Evolutionary conservation across 208 protist species (phyloP), one percentile per base, ranked within the genome.

Genomic region (Leishmania arabica): DNA sequence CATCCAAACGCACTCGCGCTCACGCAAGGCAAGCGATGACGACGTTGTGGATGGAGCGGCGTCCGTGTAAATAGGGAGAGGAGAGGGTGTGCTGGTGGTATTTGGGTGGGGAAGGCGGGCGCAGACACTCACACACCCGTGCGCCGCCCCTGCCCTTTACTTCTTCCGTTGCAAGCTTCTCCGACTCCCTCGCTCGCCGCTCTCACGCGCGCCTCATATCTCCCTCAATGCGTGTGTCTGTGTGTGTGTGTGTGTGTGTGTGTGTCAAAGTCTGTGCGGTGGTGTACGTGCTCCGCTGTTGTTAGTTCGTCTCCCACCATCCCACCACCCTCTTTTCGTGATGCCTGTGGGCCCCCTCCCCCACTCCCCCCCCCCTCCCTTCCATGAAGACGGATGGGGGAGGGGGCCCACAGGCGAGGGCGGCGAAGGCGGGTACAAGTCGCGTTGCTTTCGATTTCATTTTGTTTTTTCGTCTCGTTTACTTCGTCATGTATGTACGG

Each of bases 131-230:
- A 70, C 40, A 64, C 37, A 83, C 13, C 53, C 42, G 4, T 45
- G 42, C 5, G 42, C 51, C 17, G 13, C 51, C 11, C 51, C 17
- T 0, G 17, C 51, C 5, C 51, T 9, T 54, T 54, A 54, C 53
- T 13, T 54, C 0, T 17, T 75, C 3, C 45, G 4, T 17, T 27
- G 8, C 34, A 17, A 47, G n/a, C 8, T 75, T 74, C 53, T 47
- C 27, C 64, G 54, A 82, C n/a, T 85, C 40, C 78, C 73, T 79
- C 51, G 15, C 9, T 4, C 51, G 15, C 51, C 51, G 51, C 51
- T 21, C 51, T 54, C 51, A 54, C 62, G 62, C 62, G 31, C 62
- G 31, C 40, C 9, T 5, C 27, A 40, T 9, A 40, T 68, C 27
- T 27, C 62, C 8, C 47, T 79, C 17, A 74, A 24, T 77, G 8